These are phyloP conservation scores for Talaromyces sp. DNA, from an alignment of 2,329 filamentous ascomycete genomes.

Conservation along the genomic window DNA sequence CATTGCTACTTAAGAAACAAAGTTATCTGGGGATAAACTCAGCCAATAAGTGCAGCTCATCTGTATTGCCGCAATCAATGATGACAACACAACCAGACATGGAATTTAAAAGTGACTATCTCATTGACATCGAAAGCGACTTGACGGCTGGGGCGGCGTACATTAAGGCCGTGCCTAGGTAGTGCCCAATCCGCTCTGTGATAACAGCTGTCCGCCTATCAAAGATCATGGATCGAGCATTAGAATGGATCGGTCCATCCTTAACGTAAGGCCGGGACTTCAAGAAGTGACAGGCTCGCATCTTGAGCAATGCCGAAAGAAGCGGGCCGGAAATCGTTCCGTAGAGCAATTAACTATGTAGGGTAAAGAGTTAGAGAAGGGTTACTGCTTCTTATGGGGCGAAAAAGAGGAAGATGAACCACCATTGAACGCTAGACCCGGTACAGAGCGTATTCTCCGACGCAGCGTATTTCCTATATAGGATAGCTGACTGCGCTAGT, in stretches of 20 bases:
- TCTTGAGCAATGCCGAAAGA: conserved; percentile 1
- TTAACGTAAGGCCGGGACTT: not conserved
- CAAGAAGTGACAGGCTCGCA: not conserved
- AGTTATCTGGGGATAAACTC: not conserved
- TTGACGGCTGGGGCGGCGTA: not conserved
- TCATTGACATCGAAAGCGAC: not conserved
- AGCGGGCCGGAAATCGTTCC: not conserved
- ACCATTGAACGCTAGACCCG: not conserved
- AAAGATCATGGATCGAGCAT: not conserved
- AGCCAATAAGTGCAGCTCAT: not conserved
- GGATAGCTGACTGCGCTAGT: not conserved
- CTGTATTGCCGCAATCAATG: not conserved
- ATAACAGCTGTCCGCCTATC: not conserved
- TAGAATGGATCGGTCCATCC: not conserved
- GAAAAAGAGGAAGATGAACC: not conserved
- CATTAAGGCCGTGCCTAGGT: not conserved
- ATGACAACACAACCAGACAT: not conserved
- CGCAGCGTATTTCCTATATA: conserved; percentile 8
- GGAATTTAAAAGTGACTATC: not conserved
- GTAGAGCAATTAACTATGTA: not conserved
- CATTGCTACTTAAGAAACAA: not conserved
- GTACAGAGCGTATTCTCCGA: not conserved
- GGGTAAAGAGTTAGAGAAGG: not conserved
- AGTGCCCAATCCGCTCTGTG: not conserved
- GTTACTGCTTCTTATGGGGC: not conserved